Evolutionary conservation across 2,329 filamentous ascomycete genomes (phyloP).

Genomic region (Cercospora beticola): DNA sequence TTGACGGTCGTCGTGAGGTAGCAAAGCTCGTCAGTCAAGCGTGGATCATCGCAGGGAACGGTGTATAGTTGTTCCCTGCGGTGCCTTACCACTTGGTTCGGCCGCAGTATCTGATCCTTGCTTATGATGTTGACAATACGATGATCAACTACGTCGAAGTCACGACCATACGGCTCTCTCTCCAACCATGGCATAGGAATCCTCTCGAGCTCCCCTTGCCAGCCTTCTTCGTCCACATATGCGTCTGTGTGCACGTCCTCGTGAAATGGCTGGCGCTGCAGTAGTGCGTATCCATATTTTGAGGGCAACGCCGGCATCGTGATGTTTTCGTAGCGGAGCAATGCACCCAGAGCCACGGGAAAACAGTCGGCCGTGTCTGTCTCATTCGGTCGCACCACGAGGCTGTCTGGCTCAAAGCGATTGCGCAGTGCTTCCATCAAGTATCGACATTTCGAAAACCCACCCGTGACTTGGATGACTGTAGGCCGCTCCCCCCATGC

Average conservation of each 20-base stretch:
- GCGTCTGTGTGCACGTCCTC: conserved; percentile 12
- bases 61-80: not conserved
- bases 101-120: not conserved
- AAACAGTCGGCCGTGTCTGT: conserved; percentile 1
- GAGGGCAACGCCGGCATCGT: conserved; percentile 1
- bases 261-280: conserved; percentile 11
- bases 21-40: not conserved
- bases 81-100: not conserved
- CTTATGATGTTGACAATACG: conserved; percentile 13
- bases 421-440: conserved; percentile 10
- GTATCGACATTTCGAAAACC: conserved; percentile 15
- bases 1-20: not conserved
- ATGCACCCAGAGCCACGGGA: conserved; percentile 15
- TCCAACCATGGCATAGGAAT: conserved; percentile 10
- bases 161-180: not conserved
- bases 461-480: conserved; percentile 17
- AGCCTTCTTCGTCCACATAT: not conserved
- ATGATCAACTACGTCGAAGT: conserved; percentile 13
- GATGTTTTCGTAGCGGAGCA: conserved; percentile 17
- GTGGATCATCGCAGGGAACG: not conserved
- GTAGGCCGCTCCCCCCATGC: not conserved
- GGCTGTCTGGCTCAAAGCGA: conserved; percentile 6
- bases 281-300: conserved; percentile 14
- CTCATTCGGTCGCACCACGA: conserved; percentile 10
- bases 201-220: not conserved